These are phyloP conservation scores for Microdochium nivale DNA, from an alignment of 2,329 filamentous ascomycete genomes.

Conservation along the genomic window DNA sequence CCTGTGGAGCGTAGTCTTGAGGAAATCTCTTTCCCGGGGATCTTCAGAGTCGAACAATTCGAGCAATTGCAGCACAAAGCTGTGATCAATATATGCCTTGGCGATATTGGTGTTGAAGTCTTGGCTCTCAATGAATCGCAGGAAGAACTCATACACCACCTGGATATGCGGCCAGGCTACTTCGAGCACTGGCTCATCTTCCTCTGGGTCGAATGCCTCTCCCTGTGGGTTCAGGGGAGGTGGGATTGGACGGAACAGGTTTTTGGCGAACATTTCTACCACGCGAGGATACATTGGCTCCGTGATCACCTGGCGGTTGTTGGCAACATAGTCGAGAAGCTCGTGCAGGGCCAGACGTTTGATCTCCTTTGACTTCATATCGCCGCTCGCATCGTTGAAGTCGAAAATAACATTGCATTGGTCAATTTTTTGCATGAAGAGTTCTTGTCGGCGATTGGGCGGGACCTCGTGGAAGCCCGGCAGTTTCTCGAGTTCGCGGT, in stretches of 20 bases:
- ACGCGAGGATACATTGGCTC: slow-evolving; percentile 98
- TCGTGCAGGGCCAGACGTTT: slow-evolving; percentile 94
- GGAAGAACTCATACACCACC: slow-evolving; percentile 98
- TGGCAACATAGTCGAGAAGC: slow-evolving; percentile 93
- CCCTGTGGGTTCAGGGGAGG: slow-evolving; percentile 96
- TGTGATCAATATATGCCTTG: slow-evolving; percentile 97
- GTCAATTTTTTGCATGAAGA: slow-evolving; percentile 99
- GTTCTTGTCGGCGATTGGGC: slow-evolving; percentile 85
- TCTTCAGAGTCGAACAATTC: slow-evolving; percentile 98
- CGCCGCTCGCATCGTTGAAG: slow-evolving; percentile 94
- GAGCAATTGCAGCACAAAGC: slow-evolving; percentile 92
- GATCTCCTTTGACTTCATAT: slow-evolving; percentile 99
- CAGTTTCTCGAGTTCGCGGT: slow-evolving; percentile 92
- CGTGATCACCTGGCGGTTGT: slow-evolving; percentile 96
- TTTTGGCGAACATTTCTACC: slow-evolving; percentile 99
- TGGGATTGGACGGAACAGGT: slow-evolving; percentile 92
- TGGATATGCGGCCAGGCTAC: slow-evolving; percentile 99
- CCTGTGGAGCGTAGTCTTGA: slow-evolving; percentile 94
- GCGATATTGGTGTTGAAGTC: slow-evolving; percentile 99
- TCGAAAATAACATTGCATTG: slow-evolving; percentile 99
- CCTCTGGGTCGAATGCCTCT: slow-evolving; percentile 95
- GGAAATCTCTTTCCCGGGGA: slow-evolving; percentile 88
- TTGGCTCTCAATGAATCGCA: slow-evolving; percentile 97
- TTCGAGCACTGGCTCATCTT: slow-evolving; percentile 95
- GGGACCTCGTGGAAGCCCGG: slow-evolving; percentile 97